Percentiles rank a stretch among this genome's conserved stretches.
Conservation (phyloP, 192 early-diverging fungal genomes). For the Pilaira anomala region DNA sequence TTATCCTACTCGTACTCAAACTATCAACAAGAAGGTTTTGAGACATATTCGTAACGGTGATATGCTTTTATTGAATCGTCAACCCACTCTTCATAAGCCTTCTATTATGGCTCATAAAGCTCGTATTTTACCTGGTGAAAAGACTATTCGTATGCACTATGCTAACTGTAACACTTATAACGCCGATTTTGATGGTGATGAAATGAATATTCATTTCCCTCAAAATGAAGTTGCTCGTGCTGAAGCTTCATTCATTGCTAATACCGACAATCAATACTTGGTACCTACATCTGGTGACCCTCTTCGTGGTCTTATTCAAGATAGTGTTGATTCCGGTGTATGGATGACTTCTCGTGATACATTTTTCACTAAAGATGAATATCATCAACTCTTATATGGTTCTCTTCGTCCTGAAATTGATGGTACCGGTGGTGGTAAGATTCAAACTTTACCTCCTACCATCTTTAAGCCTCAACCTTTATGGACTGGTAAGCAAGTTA, state of each 20-base stretch:
- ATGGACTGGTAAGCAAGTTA: constrained; percentile 98
- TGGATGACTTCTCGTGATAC: constrained; percentile 87
- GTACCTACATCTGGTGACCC: constrained; percentile 97
- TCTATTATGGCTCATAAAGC: constrained; percentile 99
- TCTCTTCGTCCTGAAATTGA: constrained; percentile 79
- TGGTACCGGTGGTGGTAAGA: constrained; percentile 65
- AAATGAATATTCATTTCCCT: constrained; percentile 99
- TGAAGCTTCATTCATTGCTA: constrained; percentile 94
- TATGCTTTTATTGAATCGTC: constrained; percentile 95
- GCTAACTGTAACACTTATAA: constrained; percentile 87
- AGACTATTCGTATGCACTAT: constrained; percentile 99
- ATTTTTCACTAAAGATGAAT: constrained; percentile 83
- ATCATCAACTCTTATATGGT: constrained; percentile 92
- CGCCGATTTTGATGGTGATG: constrained; percentile 99
- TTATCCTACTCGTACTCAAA: constrained; percentile 61
- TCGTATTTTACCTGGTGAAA: constrained; percentile 91
- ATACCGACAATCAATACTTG: constrained; percentile 93
- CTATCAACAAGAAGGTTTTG: constrained; percentile 93
- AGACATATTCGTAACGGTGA: constrained; percentile 97
- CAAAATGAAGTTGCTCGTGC: constrained; percentile 96
- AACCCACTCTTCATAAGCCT: constrained; percentile 99
- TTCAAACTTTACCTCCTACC: constrained; percentile 83
- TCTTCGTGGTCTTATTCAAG: constrained; percentile 96
- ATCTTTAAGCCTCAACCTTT: constrained; percentile 95
- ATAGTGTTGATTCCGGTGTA: constrained; percentile 97